Percentiles rank a stretch among this genome's conserved stretches.
Conservation (phyloP, 352 stramenopile genomes). For the Aphanomyces stellatus region DNA sequence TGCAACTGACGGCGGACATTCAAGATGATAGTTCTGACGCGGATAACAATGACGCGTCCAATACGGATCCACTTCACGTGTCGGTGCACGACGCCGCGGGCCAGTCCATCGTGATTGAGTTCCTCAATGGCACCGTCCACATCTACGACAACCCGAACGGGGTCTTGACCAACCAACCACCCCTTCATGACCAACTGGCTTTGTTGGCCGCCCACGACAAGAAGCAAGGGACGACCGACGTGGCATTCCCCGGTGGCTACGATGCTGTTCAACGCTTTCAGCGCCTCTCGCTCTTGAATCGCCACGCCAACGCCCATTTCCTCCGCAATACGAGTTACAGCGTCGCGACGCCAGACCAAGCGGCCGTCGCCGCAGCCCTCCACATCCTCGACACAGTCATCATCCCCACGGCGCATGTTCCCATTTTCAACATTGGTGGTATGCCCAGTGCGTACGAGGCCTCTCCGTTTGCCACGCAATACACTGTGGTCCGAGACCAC, state of each 20-base stretch:
- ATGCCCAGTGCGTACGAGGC: too few species aligned
- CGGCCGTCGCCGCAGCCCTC: conserved; percentile 36
- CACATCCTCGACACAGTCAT: conserved; percentile 61
- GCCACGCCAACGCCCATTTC: background rate
- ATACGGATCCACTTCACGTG: conserved; percentile 53
- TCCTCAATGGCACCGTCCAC: conserved; percentile 41
- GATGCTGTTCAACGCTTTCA: background rate
- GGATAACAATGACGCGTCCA: too few species aligned
- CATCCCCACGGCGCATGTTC: conserved; percentile 23
- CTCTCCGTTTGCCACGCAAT: conserved; percentile 45
- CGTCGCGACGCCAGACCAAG: conserved; percentile 41
- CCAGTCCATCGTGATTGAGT: conserved; percentile 59
- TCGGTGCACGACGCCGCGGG: conserved; percentile 49
- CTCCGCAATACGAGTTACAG: conserved; percentile 28
- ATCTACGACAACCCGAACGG: conserved; percentile 53
- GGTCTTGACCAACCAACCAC: conserved; percentile 61
- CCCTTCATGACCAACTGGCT: conserved; percentile 31
- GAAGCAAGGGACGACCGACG: conserved; percentile 12
- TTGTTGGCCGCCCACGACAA: conserved; percentile 19
- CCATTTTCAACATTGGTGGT: too few species aligned
- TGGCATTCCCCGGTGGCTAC: background rate
- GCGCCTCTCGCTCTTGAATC: background rate
- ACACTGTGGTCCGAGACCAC: conserved; percentile 60
- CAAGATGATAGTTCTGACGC: too few species aligned
- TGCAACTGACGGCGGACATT: background rate